These are phyloP conservation scores for Entomortierella lignicola DNA, from an alignment of 192 early-diverging fungal genomes.

Conservation along the genomic window DNA sequence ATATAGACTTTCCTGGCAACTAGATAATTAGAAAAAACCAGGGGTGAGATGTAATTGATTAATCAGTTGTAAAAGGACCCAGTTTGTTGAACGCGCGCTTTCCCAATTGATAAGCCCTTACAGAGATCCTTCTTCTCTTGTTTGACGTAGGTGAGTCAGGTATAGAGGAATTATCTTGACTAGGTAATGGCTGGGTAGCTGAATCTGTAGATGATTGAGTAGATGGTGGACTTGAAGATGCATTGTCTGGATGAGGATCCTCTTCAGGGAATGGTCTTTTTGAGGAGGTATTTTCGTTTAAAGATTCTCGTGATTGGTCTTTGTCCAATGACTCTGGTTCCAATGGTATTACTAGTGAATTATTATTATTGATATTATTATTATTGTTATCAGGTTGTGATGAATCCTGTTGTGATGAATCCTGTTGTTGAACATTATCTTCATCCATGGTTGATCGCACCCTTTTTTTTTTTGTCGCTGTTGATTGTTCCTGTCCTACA, in stretches of 20 bases:
- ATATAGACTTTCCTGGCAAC: conserved; percentile 46
- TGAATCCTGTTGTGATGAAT: neutral
- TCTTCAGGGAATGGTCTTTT: conserved; percentile 9
- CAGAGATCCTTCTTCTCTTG: conserved; percentile 33
- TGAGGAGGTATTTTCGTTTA: neutral
- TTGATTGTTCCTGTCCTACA: neutral
- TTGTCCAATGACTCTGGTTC: neutral
- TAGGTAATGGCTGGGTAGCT: neutral
- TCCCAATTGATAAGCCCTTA: too few species aligned
- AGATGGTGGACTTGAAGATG: neutral
- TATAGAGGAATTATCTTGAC: neutral
- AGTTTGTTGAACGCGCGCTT: too few species aligned
- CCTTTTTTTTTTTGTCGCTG: conserved; percentile 7
- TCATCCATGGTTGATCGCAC: conserved; percentile 13
- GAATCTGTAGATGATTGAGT: neutral
- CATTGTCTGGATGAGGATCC: neutral
- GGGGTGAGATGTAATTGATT: neutral
- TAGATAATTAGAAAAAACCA: neutral
- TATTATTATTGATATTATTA: neutral
- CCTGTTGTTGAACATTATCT: neutral
- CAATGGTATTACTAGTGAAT: neutral
- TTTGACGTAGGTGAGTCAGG: neutral
- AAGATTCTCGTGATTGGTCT: neutral
- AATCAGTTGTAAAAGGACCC: too few species aligned
- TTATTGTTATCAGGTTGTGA: neutral